Evolutionary conservation across 495 filamentous ascomycete genomes (phyloP).

Genomic region (Penicillium turbatum): DNA sequence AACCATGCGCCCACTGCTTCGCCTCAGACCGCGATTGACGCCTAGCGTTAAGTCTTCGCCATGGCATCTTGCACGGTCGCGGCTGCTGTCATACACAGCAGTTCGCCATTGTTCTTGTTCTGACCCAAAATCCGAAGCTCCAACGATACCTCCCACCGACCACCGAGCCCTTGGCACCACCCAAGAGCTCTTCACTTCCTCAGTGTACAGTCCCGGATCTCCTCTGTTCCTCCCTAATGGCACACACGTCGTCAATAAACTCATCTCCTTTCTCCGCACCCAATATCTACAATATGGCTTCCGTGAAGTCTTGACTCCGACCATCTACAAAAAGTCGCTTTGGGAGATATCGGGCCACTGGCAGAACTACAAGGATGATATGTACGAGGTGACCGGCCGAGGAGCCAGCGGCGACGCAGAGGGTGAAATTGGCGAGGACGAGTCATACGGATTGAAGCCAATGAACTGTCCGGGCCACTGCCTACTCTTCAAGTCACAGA

Average conservation of each 20-base stretch:
- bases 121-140: constrained; percentile 22
- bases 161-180: constrained; percentile 67
- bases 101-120: constrained; percentile 38
- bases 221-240: constrained; percentile 86
- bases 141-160: constrained; percentile 41
- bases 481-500: constrained; percentile 71
- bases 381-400: constrained; percentile 79
- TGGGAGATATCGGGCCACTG: constrained; percentile 90
- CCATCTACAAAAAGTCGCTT: constrained; percentile 85
- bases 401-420: constrained; percentile 46
- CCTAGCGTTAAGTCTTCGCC: constrained; percentile 2
- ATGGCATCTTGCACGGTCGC: constrained; percentile 12
- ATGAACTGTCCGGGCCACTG: constrained; percentile 98
- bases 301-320: constrained; percentile 87
- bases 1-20: constrained; percentile 29
- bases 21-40: constrained; percentile 18
- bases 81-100: constrained; percentile 34
- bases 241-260: constrained; percentile 80
- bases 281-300: constrained; percentile 88
- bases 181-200: constrained; percentile 76
- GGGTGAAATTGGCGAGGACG: constrained; percentile 54
- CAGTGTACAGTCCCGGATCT: constrained; percentile 78
- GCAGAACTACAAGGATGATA: constrained; percentile 91
- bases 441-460: constrained; percentile 86
- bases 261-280: constrained; percentile 76